phyloP scores from a whole-genome alignment of 2,329 filamentous ascomycete genomes.

The Stachybotrys echinatus region DNA sequence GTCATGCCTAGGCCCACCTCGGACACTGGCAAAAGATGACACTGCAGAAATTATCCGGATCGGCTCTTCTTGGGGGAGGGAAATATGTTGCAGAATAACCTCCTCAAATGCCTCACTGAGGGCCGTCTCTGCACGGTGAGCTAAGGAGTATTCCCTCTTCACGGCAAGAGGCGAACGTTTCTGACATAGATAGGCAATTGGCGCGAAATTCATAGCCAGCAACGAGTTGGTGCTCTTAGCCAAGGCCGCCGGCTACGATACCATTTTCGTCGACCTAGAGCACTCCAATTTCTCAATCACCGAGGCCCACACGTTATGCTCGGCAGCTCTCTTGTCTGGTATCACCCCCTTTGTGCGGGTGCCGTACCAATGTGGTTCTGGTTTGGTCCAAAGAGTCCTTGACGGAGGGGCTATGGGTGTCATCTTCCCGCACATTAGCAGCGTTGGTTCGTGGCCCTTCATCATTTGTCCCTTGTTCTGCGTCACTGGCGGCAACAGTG shows the following conservation, averaged over 20 bases:
- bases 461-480: too few relatives aligned
- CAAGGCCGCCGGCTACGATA: slow-evolving; percentile 23
- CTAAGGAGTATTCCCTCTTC: too few relatives aligned
- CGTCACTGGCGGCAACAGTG: neutral
- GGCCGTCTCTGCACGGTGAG: too few relatives aligned
- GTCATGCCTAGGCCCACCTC: too few relatives aligned
- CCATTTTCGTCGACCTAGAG: slow-evolving; percentile 33
- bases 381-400: slow-evolving; percentile 24
- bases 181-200: slow-evolving; percentile 13
- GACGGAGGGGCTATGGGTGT: slow-evolving; percentile 25
- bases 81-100: too few relatives aligned
- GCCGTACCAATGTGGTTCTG: slow-evolving; percentile 25
- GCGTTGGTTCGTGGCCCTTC: slow-evolving; percentile 5
- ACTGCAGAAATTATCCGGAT: too few relatives aligned
- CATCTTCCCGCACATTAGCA: slow-evolving; percentile 22
- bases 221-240: slow-evolving; percentile 24
- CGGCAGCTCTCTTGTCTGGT: slow-evolving; percentile 16
- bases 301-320: slow-evolving; percentile 22
- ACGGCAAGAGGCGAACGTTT: neutral
- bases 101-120: too few relatives aligned
- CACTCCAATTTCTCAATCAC: slow-evolving; percentile 24
- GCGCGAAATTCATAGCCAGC: slow-evolving; percentile 21
- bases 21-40: too few relatives aligned
- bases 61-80: too few relatives aligned
- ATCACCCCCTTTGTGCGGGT: slow-evolving; percentile 26